Conservation (phyloP, 2,329 filamentous ascomycete genomes). For the Talaromyces sp. region DNA sequence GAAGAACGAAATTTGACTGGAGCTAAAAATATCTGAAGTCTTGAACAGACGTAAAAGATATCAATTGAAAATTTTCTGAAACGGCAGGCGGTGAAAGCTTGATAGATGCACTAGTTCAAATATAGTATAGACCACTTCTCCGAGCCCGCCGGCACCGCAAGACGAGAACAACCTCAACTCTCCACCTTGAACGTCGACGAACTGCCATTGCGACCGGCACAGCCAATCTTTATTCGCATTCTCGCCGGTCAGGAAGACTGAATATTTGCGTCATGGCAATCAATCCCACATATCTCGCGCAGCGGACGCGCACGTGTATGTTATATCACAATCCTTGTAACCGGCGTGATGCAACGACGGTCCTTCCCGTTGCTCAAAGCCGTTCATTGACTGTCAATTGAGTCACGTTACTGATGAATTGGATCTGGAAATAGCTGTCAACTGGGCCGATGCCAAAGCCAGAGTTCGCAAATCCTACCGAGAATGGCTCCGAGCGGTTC, state of each 20-base stretch:
- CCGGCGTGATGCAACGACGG: neutral
- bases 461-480: conserved; percentile 87
- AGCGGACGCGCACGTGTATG: conserved; percentile 74
- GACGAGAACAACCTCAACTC: conserved; percentile 10
- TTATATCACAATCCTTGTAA: neutral
- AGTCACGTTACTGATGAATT: conserved; percentile 14
- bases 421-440: conserved; percentile 61
- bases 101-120: neutral
- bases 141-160: conserved; percentile 9
- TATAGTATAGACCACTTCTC: neutral
- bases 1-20: neutral
- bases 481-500: conserved; percentile 93
- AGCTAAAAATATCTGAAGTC: neutral
- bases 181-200: conserved; percentile 1
- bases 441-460: conserved; percentile 81
- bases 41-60: neutral
- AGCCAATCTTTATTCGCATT: neutral
- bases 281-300: conserved; percentile 87
- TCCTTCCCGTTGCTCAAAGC: neutral
- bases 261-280: conserved; percentile 63
- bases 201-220: conserved; percentile 1
- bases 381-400: neutral
- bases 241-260: neutral
- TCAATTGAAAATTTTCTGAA: conserved; percentile 34
- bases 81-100: conserved; percentile 35